Percentiles rank a stretch among this genome's conserved stretches.
phyloP scores from a whole-genome alignment of 768 basidiomycete species.

The Gymnopilus dilepis region DNA sequence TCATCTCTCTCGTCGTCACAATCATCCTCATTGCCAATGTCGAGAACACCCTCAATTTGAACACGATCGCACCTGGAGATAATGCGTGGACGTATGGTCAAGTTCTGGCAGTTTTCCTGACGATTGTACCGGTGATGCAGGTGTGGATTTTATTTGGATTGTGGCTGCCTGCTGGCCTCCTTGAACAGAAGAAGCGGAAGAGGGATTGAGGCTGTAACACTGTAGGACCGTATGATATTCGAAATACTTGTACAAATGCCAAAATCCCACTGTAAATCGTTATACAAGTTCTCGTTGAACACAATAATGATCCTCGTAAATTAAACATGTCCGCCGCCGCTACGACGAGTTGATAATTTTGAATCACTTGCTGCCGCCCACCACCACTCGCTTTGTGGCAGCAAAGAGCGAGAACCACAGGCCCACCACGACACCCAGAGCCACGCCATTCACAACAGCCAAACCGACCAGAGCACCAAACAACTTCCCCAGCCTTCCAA shows the following conservation, averaged over 20 bases:
- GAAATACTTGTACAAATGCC: too few relatives aligned
- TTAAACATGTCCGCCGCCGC: too few relatives aligned
- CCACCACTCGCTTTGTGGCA: not conserved
- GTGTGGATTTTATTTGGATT: not conserved
- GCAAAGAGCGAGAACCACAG: constrained; percentile 1
- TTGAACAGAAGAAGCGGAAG: not conserved
- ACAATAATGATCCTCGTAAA: too few relatives aligned
- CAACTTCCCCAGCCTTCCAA: not conserved
- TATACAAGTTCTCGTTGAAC: too few relatives aligned
- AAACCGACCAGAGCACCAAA: constrained; percentile 1
- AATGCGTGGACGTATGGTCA: not conserved
- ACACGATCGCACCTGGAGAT: not conserved
- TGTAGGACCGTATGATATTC: too few relatives aligned
- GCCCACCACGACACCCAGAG: not conserved
- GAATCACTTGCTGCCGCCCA: not conserved
- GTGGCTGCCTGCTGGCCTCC: not conserved
- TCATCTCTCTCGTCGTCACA: not conserved
- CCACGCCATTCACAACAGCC: not conserved
- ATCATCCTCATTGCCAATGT: not conserved
- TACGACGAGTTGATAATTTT: too few relatives aligned
- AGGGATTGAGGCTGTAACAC: too few relatives aligned
- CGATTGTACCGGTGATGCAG: not conserved
- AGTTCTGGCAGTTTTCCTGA: not conserved
- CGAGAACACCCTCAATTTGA: not conserved
- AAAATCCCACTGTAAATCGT: too few relatives aligned